Evolutionary conservation across 768 basidiomycete species (phyloP), one percentile per base, ranked within the genome.

Genomic region (Pholiota molesta): DNA sequence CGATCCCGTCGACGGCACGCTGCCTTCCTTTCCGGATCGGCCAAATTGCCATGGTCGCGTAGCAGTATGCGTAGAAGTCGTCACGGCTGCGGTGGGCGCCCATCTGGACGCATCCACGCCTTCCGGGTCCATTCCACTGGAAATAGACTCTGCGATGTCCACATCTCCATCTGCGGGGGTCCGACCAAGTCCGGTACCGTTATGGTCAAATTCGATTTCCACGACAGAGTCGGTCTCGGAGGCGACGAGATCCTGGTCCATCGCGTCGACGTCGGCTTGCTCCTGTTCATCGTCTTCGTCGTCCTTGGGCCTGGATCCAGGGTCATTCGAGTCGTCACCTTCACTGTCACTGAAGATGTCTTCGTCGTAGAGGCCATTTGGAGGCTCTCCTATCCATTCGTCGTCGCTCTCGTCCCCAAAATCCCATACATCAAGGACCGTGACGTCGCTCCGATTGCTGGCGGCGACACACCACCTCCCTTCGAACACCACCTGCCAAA

Each of bases 401-500:
- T 90, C 89, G 61, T 89, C 90, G 11, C 78, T 77, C 70, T 88
- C 90, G 54, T 79, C 81, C 16, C 90, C 93, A 72, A 94, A 95
- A 79, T 95, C 92, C 92, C 92, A 95, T 26, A 95, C 93, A 69
- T 95, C 93, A 57, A 95, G 78, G 60, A 91, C 88, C 4, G 93
- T 94, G 5, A 84, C 75, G 66, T 91, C 86, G 63, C 85, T 85
- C 60, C 89, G 82, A 67, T 95, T 94, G 71, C 92, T 94, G 31
- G 97, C 97, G 8, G 95, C 95, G 49, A 99, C 94, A 70, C 95
- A 94, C 85, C 94, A 94, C 61, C 95, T 80, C 0, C 95, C 94
- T 74, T 96, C 92, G 73, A 97, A 97, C 31, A 94, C 89, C 47
- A 99, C 94, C 75, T 99, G 97, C 97, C 97, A 99, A 23, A 99